phyloP scores from a whole-genome alignment of 441 rosid species.

The Gossypium aridum region DNA sequence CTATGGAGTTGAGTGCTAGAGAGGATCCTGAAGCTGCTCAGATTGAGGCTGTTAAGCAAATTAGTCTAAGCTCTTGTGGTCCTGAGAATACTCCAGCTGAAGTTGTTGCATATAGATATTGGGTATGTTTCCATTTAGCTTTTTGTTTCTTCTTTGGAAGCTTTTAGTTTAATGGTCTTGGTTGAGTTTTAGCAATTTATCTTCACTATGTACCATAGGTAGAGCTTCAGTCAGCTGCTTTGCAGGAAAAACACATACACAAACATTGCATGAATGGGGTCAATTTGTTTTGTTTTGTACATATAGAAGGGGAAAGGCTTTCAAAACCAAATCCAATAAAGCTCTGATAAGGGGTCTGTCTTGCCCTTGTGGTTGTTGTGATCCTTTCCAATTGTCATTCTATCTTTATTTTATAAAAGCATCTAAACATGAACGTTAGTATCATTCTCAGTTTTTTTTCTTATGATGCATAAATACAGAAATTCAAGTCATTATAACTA shows the following conservation, averaged over 20 bases:
- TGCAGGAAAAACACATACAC: too few species aligned
- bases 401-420: slow-evolving; percentile 12
- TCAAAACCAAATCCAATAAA: slow-evolving; percentile 1
- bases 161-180: background rate
- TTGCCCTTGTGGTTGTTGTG: slow-evolving; percentile 1
- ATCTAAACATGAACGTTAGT: background rate
- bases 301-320: background rate
- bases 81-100: slow-evolving; percentile 88
- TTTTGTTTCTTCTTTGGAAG: background rate
- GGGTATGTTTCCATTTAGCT: slow-evolving; percentile 46
- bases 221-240: too few species aligned
- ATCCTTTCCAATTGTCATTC: slow-evolving; percentile 6
- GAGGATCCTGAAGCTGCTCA: slow-evolving; percentile 98
- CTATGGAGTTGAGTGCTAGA: slow-evolving; percentile 87
- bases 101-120: slow-evolving; percentile 84
- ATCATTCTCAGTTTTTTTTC: slow-evolving; percentile 3
- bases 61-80: slow-evolving; percentile 75
- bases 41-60: slow-evolving; percentile 93
- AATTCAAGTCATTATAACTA: background rate
- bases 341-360: slow-evolving; percentile 1
- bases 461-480: background rate
- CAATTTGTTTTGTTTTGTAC: too few species aligned
- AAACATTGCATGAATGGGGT: too few species aligned
- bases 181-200: too few species aligned
- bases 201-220: too few species aligned